A percentile compares a stretch with the other conserved stretches of the same genome.
Conservation (phyloP, 331 rosid genomes). For the Acacia concinna region DNA sequence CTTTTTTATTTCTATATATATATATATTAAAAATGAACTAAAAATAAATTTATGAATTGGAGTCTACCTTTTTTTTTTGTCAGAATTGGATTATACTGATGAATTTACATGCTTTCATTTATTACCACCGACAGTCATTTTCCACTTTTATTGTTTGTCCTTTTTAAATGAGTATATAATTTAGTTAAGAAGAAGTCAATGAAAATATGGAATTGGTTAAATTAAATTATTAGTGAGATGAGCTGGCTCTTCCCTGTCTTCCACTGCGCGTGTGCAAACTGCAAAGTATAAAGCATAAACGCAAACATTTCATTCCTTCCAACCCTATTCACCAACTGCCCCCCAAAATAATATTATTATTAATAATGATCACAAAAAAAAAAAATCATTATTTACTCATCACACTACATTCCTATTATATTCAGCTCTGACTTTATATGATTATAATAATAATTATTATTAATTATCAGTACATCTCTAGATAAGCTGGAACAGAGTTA, state of each 20-base stretch:
- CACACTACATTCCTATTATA: not conserved
- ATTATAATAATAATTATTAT: not conserved
- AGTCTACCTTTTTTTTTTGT: too few relatives aligned
- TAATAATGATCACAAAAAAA: not conserved
- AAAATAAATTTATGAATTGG: not conserved
- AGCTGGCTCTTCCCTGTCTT: constrained; percentile 12
- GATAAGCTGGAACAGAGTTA: not conserved
- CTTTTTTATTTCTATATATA: not conserved
- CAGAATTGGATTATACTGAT: not conserved
- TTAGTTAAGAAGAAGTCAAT: not conserved
- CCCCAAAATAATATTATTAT: not conserved
- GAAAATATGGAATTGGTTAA: not conserved
- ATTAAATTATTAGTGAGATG: not conserved
- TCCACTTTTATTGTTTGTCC: not conserved
- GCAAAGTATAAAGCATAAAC: too few relatives aligned
- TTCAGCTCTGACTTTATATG: not conserved
- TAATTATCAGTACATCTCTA: not conserved
- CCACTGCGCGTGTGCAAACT: too few relatives aligned
- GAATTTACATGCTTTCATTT: not conserved
- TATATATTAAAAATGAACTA: not conserved
- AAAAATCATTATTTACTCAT: not conserved
- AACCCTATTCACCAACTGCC: not conserved
- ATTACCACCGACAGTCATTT: not conserved
- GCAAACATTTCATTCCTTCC: not conserved
- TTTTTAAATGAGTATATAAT: too few relatives aligned